Percentiles rank a stretch among this genome's conserved stretches.
Evolutionary conservation across 768 basidiomycete species (phyloP).

Genomic region (Collybia sordida): DNA sequence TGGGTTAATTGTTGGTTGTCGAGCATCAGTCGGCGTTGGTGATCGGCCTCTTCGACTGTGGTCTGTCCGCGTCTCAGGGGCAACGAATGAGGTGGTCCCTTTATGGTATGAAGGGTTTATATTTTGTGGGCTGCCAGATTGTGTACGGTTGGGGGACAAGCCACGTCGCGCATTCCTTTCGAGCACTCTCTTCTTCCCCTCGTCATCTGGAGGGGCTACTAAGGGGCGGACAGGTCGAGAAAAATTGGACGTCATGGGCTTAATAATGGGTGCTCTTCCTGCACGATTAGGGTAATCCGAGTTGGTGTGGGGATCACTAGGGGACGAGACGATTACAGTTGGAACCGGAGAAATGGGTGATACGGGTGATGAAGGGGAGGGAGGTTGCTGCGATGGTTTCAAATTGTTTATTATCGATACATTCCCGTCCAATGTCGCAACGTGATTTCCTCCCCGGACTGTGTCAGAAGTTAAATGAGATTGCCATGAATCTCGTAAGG

Average conservation of each 20-base stretch:
- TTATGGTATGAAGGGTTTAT: background rate
- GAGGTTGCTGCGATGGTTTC: slow-evolving; percentile 3
- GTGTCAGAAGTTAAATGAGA: slow-evolving; percentile 20
- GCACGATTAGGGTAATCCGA: slow-evolving; percentile 14
- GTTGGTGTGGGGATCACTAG: slow-evolving; percentile 19
- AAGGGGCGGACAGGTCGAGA: slow-evolving; percentile 59
- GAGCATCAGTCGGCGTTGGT: slow-evolving; percentile 2
- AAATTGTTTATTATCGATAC: slow-evolving; percentile 2
- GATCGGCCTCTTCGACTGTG: slow-evolving; percentile 1
- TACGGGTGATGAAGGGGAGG: slow-evolving; percentile 8
- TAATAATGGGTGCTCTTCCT: slow-evolving; percentile 43
- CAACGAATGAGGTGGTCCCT: background rate
- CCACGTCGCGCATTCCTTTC: slow-evolving; percentile 55
- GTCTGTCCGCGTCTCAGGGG: background rate
- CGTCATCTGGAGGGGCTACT: slow-evolving; percentile 35
- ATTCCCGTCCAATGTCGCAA: background rate
- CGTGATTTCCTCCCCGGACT: slow-evolving; percentile 1
- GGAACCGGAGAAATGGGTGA: slow-evolving; percentile 36
- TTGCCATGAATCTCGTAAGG: slow-evolving; percentile 41
- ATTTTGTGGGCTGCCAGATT: background rate
- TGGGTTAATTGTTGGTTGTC: slow-evolving; percentile 7
- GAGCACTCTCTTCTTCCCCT: slow-evolving; percentile 49
- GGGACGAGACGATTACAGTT: slow-evolving; percentile 55
- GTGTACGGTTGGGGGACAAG: slow-evolving; percentile 25
- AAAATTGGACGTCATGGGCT: slow-evolving; percentile 54